These are phyloP conservation scores for Sphenostylis stenocarpa DNA, from an alignment of 306 rosid species.

Conservation along the genomic window DNA sequence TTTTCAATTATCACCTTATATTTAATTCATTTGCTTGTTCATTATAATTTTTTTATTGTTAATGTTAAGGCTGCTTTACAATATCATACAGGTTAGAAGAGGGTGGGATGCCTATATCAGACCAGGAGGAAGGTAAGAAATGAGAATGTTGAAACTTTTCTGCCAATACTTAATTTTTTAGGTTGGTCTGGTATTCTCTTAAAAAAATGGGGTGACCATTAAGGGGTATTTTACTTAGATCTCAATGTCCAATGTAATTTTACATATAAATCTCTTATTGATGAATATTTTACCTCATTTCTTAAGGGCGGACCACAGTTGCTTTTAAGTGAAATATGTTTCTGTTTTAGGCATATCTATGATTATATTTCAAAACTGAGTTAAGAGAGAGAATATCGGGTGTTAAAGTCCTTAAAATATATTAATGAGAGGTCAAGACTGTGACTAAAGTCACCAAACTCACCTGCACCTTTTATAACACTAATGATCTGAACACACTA, in stretches of 20 bases:
- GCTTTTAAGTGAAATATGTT: neutral
- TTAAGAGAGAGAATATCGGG: conserved; percentile 14
- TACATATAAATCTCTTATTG: neutral
- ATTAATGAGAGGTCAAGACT: neutral
- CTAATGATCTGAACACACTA: neutral
- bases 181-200: neutral
- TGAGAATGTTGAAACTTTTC: conserved; percentile 25
- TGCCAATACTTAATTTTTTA: neutral
- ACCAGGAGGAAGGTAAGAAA: conserved; percentile 92
- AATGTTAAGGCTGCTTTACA: conserved; percentile 24
- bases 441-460: neutral
- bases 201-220: neutral
- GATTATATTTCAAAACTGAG: conserved; percentile 20
- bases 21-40: neutral
- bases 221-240: neutral
- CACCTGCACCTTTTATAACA: neutral
- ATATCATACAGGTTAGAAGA: conserved; percentile 84
- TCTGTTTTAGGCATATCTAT: conserved; percentile 13
- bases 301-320: conserved; percentile 1
- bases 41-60: conserved; percentile 15
- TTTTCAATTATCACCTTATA: neutral
- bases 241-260: neutral
- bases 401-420: conserved; percentile 18
- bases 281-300: neutral
- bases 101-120: conserved; percentile 91